Evolutionary conservation across 371 early-diverging fungal genomes (phyloP), one percentile per base, ranked within the genome.

Genomic region (Mucor indicus): DNA sequence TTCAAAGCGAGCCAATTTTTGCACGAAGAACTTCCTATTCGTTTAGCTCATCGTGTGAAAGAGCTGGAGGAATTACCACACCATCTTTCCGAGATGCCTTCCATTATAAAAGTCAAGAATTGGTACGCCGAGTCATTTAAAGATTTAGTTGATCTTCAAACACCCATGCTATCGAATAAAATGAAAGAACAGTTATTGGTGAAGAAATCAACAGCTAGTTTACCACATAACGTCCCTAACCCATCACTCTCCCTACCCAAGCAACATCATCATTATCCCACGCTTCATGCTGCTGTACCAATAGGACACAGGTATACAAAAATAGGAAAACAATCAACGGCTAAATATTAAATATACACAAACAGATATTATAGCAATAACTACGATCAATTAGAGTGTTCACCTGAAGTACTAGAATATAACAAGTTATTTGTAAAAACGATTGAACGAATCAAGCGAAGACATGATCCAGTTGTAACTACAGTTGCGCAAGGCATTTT

Each of bases 391-490:
- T 43, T 72, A 23, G 79, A 80, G 20, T 80, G 84, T 50, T 83
- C 92, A 3, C 77, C 80, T 8, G 91, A 90, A 50, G 78, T 92
- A 37, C 50, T 72, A 11, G 76, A 80, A 21, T 95, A 92, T 69
- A 96, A 90, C 54, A 75, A 77, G 29, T 68, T 72, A 33, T 95
- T 98, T 65, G 90, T 91, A 31, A 84, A 81, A 49, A 71, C 87
- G 48, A 90, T 98, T 48, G 94, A 93, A 56, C 77, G 69, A 36
- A 92, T 98, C 45, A 98, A 98, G 67, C 73, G 84, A 52, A 69
- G 98, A 53, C 98, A 98, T 55, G 94, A 95, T 57, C 93, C 96
- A 4, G 94, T 93, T 12, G 93, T 93, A 13, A 88, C 93, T 12
- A 91, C 95, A 10, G 37, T 68, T 74, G 96, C 97, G 10, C 91